Evolutionary conservation across 2,329 filamentous ascomycete genomes (phyloP), one percentile per base, ranked within the genome.

Genomic region (Ceratocystis ficicola): DNA sequence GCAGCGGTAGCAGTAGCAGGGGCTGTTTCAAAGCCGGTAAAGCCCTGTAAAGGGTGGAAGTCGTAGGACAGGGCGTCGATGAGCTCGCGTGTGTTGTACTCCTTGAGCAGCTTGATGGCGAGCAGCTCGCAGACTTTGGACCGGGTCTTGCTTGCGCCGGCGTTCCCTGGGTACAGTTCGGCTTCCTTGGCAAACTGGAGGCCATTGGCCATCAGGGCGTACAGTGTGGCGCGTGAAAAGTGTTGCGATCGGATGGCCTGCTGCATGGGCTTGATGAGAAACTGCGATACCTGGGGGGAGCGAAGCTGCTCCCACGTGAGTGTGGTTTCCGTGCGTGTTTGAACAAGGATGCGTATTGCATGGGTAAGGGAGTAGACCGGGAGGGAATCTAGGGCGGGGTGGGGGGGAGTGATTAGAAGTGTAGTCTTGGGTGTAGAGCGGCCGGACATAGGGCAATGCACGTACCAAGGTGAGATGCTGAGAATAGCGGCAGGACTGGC

Each of bases 41-140:
- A 80, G 7, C 92, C 93, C 74, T 96, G 91, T 0, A 96, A 80
- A 0, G 93, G 93, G 73, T 94, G 90, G 74, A 96, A 96, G 74
- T 96, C 93, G 75, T 96, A 96, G 30, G 90, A 95, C 50, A 97
- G 79, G 2, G 90, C 91, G 77, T 97, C 93, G 70, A 96, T 95
- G 70, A 97, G 81, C 75, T 96, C 92, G 67, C 91, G 81, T 0
- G 90, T 95, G 22, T 83, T 86, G 76, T 92, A 96, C 73, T 97
- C 93, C 76, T 90, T 93, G 69, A 97, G 78, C 69, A 96, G 74
- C 74, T 95, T 90, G 74, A 96, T 89, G 15, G 92, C 90, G 60
- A 97, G 79, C 67, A 97, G 81, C 77, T 97, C 92, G 76, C 91
- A 95, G 61, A 96, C 86, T 77, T 92, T 85, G 57, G 91, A 90